Evolutionary conservation across 176 grass and related monocot genomes (phyloP).

Genomic region (Echinochloa phyllopogon): DNA sequence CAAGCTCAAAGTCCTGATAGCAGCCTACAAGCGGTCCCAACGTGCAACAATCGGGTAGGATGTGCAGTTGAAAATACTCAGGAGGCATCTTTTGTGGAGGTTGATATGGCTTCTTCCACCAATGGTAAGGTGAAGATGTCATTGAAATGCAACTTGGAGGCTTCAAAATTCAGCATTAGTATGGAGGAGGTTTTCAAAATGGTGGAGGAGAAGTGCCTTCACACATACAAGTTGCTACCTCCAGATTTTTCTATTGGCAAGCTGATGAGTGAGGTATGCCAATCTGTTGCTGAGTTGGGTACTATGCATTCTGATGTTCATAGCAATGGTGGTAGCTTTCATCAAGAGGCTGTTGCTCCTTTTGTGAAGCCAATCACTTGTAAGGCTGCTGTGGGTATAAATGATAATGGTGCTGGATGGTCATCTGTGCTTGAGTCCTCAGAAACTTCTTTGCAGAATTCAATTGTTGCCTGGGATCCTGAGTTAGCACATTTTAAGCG

Average conservation of each 20-base stretch:
- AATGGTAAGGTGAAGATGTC: constrained; percentile 70
- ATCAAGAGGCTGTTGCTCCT: constrained; percentile 24
- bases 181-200: constrained; percentile 59
- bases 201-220: constrained; percentile 63
- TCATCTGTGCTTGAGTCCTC: constrained; percentile 18
- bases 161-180: constrained; percentile 51
- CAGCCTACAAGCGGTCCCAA: not conserved
- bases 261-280: constrained; percentile 76
- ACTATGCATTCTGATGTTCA: constrained; percentile 18
- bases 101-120: constrained; percentile 73
- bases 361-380: constrained; percentile 32
- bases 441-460: constrained; percentile 13
- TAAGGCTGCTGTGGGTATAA: constrained; percentile 32
- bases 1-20: constrained; percentile 16
- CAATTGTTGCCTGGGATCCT: constrained; percentile 45
- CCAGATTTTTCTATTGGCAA: constrained; percentile 68
- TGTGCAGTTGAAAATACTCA: constrained; percentile 21
- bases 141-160: constrained; percentile 49
- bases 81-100: constrained; percentile 42
- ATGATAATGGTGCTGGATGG: constrained; percentile 12
- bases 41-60: constrained; percentile 16
- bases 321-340: constrained; percentile 8
- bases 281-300: constrained; percentile 50
- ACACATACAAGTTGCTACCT: constrained; percentile 59
- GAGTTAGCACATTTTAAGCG: constrained; percentile 44